Base-by-base conservation (phyloP, 768 basidiomycete species). In the Suillus clintonianus region DNA sequence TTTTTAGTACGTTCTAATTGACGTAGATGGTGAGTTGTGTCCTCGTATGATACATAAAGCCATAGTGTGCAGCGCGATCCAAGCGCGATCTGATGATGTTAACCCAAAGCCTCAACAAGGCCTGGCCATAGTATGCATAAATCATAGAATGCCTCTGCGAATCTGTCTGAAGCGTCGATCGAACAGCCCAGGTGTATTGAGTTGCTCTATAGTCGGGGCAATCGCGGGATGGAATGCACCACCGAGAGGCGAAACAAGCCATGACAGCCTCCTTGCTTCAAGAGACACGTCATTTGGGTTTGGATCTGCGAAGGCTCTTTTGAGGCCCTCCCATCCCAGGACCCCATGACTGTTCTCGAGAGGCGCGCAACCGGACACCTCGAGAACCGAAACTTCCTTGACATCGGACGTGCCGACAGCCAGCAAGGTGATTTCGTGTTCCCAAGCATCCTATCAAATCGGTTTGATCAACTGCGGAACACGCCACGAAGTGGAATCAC, bases 241-340 rank as follows among this genome's bases (percentile, higher is more conserved):
- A 10, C 61, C 64, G 5, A 57, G 47, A 34, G 43, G 17, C 9
- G 64, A 65, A 37, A 56, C 47, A 79, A 64, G 77, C 73, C 19
- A 61, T 74, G 59, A 62, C 75, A 39, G 83, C 45, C n/a, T 43
- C 11, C 62, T 41, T 17, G 64, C 62, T 61, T 47, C 55, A 27
- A 42, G 42, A 14, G 32, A 37, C 39, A 37, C 43, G 3, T 55
- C 43, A 42, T 57, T 32, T 1, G 42, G 54, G 47, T 63, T 43
- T 22, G 62, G 53, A 48, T 62, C 51, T 4, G 64, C 53, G 43
- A 65, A 65, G 24, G 55, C 64, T 42, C 45, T 62, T 24, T 63
- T 65, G n/a, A 65, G 62, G 2, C 43, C 64, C 27, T 63, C 64
- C 64, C 64, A 65, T n/a, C 64, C 62, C 22, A 30, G 13, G 8